A percentile compares a stretch with the other conserved stretches of the same genome.
Evolutionary conservation across 2,329 filamentous ascomycete species (phyloP).

Genomic region (Neopestalotiopsis sp.): DNA sequence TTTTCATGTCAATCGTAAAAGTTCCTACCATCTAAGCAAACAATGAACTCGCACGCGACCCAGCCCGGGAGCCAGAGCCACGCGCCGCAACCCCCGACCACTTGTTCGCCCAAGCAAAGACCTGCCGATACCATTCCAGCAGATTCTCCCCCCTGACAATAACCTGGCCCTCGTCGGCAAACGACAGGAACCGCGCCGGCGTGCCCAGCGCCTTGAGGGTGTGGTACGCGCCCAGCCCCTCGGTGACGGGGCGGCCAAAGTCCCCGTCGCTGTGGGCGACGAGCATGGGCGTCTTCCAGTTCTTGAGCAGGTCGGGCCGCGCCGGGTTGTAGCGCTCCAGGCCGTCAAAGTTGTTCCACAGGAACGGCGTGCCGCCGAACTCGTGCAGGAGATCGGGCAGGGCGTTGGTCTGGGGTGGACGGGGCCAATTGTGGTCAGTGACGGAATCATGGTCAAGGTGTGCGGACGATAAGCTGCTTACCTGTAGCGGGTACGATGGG

Average conservation of each 20-base stretch:
- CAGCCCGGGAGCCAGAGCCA: not conserved
- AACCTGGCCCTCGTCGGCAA: constrained; percentile 26
- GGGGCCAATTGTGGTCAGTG: not conserved
- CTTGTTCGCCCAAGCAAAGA: constrained; percentile 29
- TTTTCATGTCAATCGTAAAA: too few relatives aligned
- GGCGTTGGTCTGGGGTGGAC: constrained; percentile 27
- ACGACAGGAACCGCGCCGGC: constrained; percentile 28
- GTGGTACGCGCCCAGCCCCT: constrained; percentile 37
- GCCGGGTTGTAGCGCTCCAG: constrained; percentile 58
- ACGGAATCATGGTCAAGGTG: not conserved
- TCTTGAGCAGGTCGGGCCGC: constrained; percentile 47
- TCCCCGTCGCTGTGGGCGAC: constrained; percentile 75
- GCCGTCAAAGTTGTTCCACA: constrained; percentile 51
- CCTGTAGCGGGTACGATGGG: constrained; percentile 30
- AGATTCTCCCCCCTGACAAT: constrained; percentile 23
- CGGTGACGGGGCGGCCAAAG: constrained; percentile 55
- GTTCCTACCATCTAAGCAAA: not conserved
- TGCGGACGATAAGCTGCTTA: not conserved
- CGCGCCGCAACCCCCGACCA: constrained; percentile 22
- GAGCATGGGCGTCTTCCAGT: constrained; percentile 71
- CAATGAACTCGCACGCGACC: not conserved
- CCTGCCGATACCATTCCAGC: constrained; percentile 27
- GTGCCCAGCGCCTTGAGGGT: constrained; percentile 24
- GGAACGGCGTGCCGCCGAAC: constrained; percentile 45
- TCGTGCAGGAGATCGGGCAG: constrained; percentile 15